Conservation (phyloP, 2,329 filamentous ascomycete species). For the Cladophialophora immunda region DNA sequence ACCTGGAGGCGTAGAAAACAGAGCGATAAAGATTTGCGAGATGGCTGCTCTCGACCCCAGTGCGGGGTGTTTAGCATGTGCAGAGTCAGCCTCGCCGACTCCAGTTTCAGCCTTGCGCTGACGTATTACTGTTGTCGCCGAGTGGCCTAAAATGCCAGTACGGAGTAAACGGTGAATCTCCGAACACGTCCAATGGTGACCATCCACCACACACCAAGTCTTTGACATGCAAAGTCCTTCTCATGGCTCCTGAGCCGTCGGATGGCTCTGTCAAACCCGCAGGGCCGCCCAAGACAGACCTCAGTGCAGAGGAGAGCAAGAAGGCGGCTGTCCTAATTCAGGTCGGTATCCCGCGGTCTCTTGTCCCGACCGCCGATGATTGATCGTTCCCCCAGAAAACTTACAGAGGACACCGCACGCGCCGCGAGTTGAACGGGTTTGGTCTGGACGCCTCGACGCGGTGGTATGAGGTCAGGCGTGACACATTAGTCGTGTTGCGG, state of each 20-base stretch:
- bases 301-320: conserved; percentile 29
- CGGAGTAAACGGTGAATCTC: neutral
- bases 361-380: neutral
- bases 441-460: conserved; percentile 73
- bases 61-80: neutral
- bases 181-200: neutral
- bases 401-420: conserved; percentile 78
- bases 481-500: neutral
- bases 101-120: conserved; percentile 11
- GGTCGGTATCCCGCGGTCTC: conserved; percentile 2
- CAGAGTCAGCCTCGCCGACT: neutral
- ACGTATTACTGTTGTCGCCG: neutral
- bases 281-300: conserved; percentile 3
- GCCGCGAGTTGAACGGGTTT: conserved; percentile 74
- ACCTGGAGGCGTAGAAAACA: neutral
- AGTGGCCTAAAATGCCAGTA: too few relatives aligned
- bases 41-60: neutral
- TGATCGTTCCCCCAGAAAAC: conserved; percentile 61
- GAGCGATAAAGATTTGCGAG: neutral
- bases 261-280: neutral
- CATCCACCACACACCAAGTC: neutral
- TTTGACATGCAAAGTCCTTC: neutral
- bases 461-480: conserved; percentile 71
- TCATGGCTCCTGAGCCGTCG: neutral
- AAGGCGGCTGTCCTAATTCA: conserved; percentile 34